A percentile compares a stretch with the other conserved stretches of the same genome.
Conservation (phyloP, 441 rosid genomes). For the Omphalea diandra region DNA sequence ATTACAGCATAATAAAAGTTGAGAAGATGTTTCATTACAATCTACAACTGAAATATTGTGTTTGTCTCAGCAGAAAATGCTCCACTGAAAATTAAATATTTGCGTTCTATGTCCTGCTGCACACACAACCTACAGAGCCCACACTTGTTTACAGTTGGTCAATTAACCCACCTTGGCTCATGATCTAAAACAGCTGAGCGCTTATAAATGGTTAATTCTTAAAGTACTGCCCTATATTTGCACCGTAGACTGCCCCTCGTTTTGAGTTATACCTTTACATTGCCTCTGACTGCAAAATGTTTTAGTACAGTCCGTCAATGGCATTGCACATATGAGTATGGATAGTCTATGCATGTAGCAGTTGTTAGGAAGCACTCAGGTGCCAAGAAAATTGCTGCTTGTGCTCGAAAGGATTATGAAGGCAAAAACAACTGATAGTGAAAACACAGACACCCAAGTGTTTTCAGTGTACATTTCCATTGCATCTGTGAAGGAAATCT, state of each 20-base stretch:
- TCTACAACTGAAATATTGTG: neutral
- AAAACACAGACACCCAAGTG: slow-evolving; percentile 92
- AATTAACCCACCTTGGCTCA: neutral
- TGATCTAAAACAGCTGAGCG: slow-evolving; percentile 13
- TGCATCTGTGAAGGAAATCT: slow-evolving; percentile 79
- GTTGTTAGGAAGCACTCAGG: slow-evolving; percentile 21
- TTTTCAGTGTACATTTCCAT: slow-evolving; percentile 95
- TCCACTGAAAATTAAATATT: neutral
- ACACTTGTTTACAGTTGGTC: neutral
- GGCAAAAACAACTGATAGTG: slow-evolving; percentile 86
- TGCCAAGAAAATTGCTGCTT: slow-evolving; percentile 54
- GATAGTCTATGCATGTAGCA: neutral
- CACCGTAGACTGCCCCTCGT: too few relatives aligned
- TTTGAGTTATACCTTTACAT: neutral
- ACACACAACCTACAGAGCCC: slow-evolving; percentile 1
- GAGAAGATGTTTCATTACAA: slow-evolving; percentile 15
- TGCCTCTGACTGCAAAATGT: neutral
- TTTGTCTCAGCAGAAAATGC: slow-evolving; percentile 19
- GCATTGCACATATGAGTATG: neutral
- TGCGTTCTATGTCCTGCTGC: neutral
- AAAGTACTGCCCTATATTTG: neutral
- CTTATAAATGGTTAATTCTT: neutral
- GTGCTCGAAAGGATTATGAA: slow-evolving; percentile 88
- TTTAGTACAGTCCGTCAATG: neutral
- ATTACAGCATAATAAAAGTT: slow-evolving; percentile 4